phyloP scores from a whole-genome alignment of 176 grass and related monocot genomes.

The Phoenix dactylifera region DNA sequence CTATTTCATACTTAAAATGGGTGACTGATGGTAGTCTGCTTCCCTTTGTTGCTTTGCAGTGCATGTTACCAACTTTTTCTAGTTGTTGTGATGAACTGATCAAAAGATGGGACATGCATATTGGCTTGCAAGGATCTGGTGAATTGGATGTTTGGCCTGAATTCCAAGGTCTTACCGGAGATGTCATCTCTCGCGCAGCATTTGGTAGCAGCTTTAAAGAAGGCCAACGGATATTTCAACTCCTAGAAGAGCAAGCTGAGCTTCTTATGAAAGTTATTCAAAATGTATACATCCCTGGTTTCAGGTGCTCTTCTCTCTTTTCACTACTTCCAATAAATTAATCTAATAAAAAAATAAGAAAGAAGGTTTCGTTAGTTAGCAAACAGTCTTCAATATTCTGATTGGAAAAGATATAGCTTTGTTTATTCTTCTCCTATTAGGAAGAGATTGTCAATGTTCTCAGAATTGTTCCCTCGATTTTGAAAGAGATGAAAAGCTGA shows the following conservation, averaged over 20 bases:
- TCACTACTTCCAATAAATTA: no score
- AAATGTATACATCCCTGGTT: conserved; percentile 36
- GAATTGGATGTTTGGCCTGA: conserved; percentile 52
- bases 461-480: no score
- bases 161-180: conserved; percentile 52
- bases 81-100: conserved; percentile 42
- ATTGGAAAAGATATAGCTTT: no score
- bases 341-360: no score
- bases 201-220: conserved; percentile 60
- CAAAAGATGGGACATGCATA: conserved; percentile 29
- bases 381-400: no score
- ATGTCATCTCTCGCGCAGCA: conserved; percentile 57
- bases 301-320: conserved; percentile 20
- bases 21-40: not conserved
- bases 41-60: conserved; percentile 21
- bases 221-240: conserved; percentile 56
- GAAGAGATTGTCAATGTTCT: no score
- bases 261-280: conserved; percentile 11
- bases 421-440: no score
- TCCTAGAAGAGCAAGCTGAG: conserved; percentile 29
- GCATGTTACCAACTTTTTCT: conserved; percentile 52
- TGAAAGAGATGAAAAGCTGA: no score
- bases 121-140: conserved; percentile 20
- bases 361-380: no score
- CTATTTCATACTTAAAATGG: no score